Evolutionary conservation across 2,329 filamentous ascomycete genomes (phyloP).

Genomic region (Monilinia polystroma): DNA sequence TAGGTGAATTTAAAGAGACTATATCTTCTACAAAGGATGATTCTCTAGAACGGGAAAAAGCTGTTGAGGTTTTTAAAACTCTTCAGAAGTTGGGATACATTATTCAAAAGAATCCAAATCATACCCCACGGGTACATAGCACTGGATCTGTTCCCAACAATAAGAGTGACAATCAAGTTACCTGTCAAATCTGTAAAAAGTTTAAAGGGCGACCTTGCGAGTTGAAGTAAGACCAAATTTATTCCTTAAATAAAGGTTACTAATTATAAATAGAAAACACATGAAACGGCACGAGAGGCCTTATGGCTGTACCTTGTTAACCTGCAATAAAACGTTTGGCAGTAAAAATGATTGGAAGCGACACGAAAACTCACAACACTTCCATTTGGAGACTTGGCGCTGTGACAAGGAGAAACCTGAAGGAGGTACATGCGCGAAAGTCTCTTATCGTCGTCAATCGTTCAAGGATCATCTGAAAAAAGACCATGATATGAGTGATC

Average conservation of each 20-base stretch:
- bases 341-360: conserved; percentile 94
- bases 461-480: conserved; percentile 61
- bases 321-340: conserved; percentile 74
- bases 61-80: conserved; percentile 32
- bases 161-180: conserved; percentile 36
- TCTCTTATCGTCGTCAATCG: conserved; percentile 56
- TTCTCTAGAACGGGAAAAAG: conserved; percentile 29
- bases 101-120: conserved; percentile 30
- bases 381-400: conserved; percentile 67
- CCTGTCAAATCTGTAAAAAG: conserved; percentile 49
- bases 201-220: conserved; percentile 53
- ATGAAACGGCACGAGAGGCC: conserved; percentile 76
- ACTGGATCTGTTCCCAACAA: conserved; percentile 33
- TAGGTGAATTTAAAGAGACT: not conserved
- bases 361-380: conserved; percentile 80
- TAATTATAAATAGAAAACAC: conserved; percentile 64
- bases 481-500: conserved; percentile 38
- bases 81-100: conserved; percentile 34
- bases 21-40: conserved; percentile 22
- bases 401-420: conserved; percentile 52
- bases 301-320: conserved; percentile 74
- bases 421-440: conserved; percentile 52
- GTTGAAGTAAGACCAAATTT: conserved; percentile 50
- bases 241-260: not conserved
- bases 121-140: conserved; percentile 30